Base-by-base conservation (phyloP, 2,329 filamentous ascomycete genomes). In the Rasamsonia emersonii region DNA sequence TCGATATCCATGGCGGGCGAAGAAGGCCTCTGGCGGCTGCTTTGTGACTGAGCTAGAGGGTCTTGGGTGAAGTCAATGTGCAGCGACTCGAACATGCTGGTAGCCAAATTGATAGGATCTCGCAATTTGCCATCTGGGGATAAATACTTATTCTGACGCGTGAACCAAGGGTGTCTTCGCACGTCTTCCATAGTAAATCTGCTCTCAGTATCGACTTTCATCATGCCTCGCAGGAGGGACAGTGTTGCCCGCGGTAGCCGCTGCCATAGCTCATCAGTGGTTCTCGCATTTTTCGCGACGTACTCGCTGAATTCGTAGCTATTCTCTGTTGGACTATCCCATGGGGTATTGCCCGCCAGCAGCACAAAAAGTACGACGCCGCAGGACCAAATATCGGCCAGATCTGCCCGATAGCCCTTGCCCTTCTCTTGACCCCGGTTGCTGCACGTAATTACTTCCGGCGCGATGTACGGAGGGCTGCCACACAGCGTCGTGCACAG, bases 311-410 rank as follows among this genome's bases (percentile, higher is more conserved):
- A 98, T 60, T 98, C 91, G 67, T 84, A 93, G 54, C 86, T 95
- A 36, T 77, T 71, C 20, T 73, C 65, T 3, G 86, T 89, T 0
- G 91, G 91, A 53, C 91, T 84, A 51, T 96, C 91, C 91, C 91
- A 98, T 0, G 91, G 91, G 2, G 91, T 98, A 54, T 98, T 98
- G 7, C 91, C 91, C 1, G 93, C 86, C 3, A 98, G 67, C 3
- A 98, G 67, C 20, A 96, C 91, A 51, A 98, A 98, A 3, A 98
- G 68, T n/a, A 98, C 93, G 32, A 98, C 86, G 19, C 91, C 91
- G 48, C 88, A 95, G 10, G 88, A 95, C 93, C 93, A 98, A 35
- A 98, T 80, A 53, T 98, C 91, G 21, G 85, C 84, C 24, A 85
- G 62, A 40, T 95, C 85, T 5, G 88, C 79, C 18, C 59, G 57